These are phyloP conservation scores for Lactifluus echinatus DNA, from an alignment of 768 basidiomycete species.

Conservation along the genomic window DNA sequence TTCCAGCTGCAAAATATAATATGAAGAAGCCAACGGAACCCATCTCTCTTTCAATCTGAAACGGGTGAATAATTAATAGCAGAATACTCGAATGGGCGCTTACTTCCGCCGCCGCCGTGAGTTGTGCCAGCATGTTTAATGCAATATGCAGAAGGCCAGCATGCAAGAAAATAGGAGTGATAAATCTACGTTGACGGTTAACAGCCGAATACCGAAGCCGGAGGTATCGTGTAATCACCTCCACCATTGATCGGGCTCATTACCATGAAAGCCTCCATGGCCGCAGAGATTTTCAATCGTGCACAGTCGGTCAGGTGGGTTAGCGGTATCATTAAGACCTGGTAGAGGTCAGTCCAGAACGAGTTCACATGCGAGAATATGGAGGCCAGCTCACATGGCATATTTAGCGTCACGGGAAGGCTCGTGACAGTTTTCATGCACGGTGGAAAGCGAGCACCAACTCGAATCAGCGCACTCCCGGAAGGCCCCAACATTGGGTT, in stretches of 20 bases:
- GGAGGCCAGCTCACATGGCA: conserved; percentile 45
- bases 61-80: not conserved
- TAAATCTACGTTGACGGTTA: conserved; percentile 31
- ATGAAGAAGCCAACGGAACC: conserved; percentile 79
- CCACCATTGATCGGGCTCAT: conserved; percentile 48
- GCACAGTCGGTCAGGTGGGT: conserved; percentile 62
- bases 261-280: conserved; percentile 60
- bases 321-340: conserved; percentile 82
- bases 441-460: conserved; percentile 88
- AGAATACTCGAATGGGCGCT: not conserved
- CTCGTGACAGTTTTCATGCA: conserved; percentile 73
- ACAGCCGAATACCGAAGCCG: not conserved
- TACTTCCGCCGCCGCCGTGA: conserved; percentile 72
- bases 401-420: conserved; percentile 43
- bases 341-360: not conserved
- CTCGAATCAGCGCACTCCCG: conserved; percentile 68
- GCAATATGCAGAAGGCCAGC: conserved; percentile 92
- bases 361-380: not conserved
- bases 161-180: conserved; percentile 72
- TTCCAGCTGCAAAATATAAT: conserved; percentile 83
- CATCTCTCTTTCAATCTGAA: conserved; percentile 83
- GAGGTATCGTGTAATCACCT: conserved; percentile 31
- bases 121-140: conserved; percentile 85
- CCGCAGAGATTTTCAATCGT: conserved; percentile 79
- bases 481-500: conserved; percentile 93